Conservation (phyloP, 2,329 filamentous ascomycete species). For the Neonectria faginata region DNA sequence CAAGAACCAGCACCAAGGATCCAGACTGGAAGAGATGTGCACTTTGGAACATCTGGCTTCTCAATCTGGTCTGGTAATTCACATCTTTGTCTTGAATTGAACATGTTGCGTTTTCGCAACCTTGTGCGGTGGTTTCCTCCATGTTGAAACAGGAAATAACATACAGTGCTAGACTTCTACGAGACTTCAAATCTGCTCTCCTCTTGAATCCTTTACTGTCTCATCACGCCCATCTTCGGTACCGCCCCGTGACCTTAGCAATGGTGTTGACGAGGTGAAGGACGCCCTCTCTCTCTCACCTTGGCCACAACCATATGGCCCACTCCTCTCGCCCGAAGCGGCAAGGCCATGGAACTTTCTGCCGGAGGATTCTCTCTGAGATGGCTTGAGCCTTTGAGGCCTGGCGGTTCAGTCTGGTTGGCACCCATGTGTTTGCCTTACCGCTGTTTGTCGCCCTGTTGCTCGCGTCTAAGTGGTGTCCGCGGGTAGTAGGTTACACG, state of each 20-base stretch:
- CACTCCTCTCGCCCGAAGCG: slow-evolving; percentile 19
- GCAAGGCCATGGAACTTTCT: slow-evolving; percentile 24
- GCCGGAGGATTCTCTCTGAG: not conserved
- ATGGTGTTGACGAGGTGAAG: slow-evolving; percentile 16
- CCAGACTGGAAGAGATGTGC: not conserved
- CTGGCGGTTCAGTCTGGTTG: not conserved
- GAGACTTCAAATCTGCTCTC: not conserved
- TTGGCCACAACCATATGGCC: slow-evolving; percentile 14
- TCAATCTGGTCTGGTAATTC: not conserved
- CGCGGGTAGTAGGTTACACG: not conserved
- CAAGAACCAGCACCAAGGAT: not conserved
- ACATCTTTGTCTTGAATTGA: not conserved
- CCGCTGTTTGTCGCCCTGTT: slow-evolving; percentile 11
- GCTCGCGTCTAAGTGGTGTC: slow-evolving; percentile 13
- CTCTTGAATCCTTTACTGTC: not conserved
- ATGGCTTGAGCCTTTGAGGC: not conserved
- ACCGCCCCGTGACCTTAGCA: slow-evolving; percentile 1
- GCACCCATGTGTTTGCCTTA: not conserved
- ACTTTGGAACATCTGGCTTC: not conserved
- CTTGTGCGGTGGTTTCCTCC: not conserved
- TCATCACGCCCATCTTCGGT: not conserved
- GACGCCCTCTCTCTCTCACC: slow-evolving; percentile 18
- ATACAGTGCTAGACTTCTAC: not conserved
- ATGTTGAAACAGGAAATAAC: not conserved
- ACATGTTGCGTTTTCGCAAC: not conserved